Base-by-base conservation (phyloP, 192 early-diverging fungal genomes). In the Mortierella claussenii region DNA sequence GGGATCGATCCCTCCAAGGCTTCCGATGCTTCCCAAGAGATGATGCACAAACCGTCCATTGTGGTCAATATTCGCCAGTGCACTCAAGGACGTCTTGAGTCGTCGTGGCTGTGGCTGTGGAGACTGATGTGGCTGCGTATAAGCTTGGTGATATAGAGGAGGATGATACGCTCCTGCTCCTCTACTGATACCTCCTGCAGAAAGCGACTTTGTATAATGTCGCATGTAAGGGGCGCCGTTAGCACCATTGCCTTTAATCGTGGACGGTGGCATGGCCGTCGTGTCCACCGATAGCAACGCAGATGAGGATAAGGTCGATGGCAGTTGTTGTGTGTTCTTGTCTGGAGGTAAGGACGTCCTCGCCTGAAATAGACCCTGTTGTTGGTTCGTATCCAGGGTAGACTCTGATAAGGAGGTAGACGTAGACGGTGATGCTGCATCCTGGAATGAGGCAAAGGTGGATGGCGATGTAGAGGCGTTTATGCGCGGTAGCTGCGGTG, bases 41-140 rank as follows among this genome's bases (percentile, higher is more conserved):
- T 44, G 70, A 18, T 60, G 48, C 21, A 53, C 32, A 31, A 60
- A 51, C 7, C 51, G 47, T 0, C 56, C 51, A 36, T 33, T 62
- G 54, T 47, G 70, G 36, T 75, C 70, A 13, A 75, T 53, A 47
- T 54, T 75, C 23, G 63, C 63, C 15, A 75, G 24, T 12, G 63
- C 57, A 13, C 63, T 49, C 27, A 75, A 45, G 0, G 70, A 75
- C 5, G 56, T 65, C 49, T 75, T 75, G 20, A 40, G 18, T 1
- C 63, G 55, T 31, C 63, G 51, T 10, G 37, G 26, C 18, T 65
- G 49, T 2, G 55, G 48, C 33, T 61, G 44, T 26, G 44, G n/a
- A 21, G 60, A 49, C 20, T 27, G 46, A 45, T 31, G 34, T 31
- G 53, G 21, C 34, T 44, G 27, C 24, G 37, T 20, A 24, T 71